A percentile compares a stretch with the other conserved stretches of the same genome.
Evolutionary conservation across 2,329 filamentous ascomycete genomes (phyloP).

Genomic region (Aspergillus texensis): DNA sequence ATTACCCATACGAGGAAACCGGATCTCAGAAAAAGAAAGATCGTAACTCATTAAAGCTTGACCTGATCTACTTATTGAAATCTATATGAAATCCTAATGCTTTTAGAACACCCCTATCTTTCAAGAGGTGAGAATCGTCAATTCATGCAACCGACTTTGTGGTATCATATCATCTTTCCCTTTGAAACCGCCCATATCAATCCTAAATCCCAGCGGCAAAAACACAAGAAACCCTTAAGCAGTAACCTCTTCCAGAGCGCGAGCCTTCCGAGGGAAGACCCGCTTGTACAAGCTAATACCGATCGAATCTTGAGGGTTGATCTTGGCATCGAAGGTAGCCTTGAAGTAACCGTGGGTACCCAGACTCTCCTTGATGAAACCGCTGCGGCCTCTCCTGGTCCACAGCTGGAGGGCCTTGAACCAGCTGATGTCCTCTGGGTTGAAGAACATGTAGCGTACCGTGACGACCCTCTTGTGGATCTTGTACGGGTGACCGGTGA

Average conservation of each 20-base stretch:
- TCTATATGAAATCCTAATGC: conserved; percentile 32
- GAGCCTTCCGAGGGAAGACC: conserved; percentile 75
- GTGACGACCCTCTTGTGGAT: conserved; percentile 98
- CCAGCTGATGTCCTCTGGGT: conserved; percentile 90
- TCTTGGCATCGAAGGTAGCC: conserved; percentile 92
- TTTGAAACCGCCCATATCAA: conserved; percentile 1
- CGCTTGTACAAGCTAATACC: conserved; percentile 88
- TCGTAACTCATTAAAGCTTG: conserved; percentile 33
- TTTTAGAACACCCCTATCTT: conserved; percentile 23
- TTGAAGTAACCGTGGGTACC: conserved; percentile 99
- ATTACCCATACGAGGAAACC: neutral
- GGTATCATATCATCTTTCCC: conserved; percentile 33
- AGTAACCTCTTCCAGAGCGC: conserved; percentile 44
- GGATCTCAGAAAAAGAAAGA: conserved; percentile 16
- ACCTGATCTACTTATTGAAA: conserved; percentile 19
- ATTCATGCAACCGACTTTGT: conserved; percentile 27
- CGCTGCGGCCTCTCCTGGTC: conserved; percentile 85
- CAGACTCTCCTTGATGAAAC: conserved; percentile 89
- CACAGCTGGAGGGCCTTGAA: conserved; percentile 96
- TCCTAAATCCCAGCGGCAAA: neutral
- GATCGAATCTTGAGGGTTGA: conserved; percentile 93
- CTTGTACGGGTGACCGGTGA: conserved; percentile 96
- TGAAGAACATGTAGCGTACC: conserved; percentile 99
- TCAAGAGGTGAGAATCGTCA: conserved; percentile 22
- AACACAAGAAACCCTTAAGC: conserved; percentile 17